Conservation (phyloP, 345 rosid genomes). For the Firmiana major region DNA sequence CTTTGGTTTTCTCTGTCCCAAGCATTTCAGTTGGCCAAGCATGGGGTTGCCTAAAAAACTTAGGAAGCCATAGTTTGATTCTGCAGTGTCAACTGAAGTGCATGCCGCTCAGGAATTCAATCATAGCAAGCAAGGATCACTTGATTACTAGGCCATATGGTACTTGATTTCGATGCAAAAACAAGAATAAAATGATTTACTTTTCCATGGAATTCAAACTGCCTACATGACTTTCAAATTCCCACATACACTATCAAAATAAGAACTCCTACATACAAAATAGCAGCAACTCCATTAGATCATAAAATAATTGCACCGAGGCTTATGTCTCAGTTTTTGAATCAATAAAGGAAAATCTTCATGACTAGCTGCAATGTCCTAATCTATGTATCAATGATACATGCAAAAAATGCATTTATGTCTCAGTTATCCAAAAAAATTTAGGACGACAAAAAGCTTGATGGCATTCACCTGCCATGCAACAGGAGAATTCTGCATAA, state of each 20-base stretch:
- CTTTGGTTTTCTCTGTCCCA: background rate
- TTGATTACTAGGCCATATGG: background rate
- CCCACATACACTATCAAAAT: background rate
- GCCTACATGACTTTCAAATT: background rate
- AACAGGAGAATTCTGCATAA: background rate
- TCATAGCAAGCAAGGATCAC: background rate
- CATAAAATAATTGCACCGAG: background rate
- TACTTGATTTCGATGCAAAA: background rate
- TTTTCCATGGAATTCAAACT: background rate
- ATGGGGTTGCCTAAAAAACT: background rate
- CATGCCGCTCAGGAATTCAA: background rate
- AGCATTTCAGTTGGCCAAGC: background rate
- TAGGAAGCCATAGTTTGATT: background rate
- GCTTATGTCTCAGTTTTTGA: background rate
- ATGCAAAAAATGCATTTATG: constrained; percentile 8
- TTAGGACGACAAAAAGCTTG: background rate
- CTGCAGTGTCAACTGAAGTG: background rate
- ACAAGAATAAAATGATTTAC: background rate
- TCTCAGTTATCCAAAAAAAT: background rate
- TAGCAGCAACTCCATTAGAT: background rate
- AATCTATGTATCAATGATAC: background rate
- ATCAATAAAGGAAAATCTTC: background rate
- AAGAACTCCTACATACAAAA: background rate
- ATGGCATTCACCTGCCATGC: background rate
- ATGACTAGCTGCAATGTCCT: background rate